Evolutionary conservation across 805 yeast species (phyloP), one percentile per base, ranked within the genome.

Genomic region (Debaryomyces tyrocola): DNA sequence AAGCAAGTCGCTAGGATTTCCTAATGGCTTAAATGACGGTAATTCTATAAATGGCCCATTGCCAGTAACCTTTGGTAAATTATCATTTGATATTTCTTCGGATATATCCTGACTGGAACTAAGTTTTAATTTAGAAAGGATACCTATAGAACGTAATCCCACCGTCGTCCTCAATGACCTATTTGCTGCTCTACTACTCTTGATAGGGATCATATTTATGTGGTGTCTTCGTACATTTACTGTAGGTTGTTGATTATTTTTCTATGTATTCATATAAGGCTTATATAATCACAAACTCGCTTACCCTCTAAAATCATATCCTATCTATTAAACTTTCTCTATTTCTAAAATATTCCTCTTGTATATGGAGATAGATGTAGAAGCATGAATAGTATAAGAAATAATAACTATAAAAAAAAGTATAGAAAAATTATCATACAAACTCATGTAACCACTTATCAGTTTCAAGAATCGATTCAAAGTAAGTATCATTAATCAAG

Each of bases 11-110:
- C 64, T 55, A 4, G 72, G 66, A 11, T 49, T 44, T 2, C 81
- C 82, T 11, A 76, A 49, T 3, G 77, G 70, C 34, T 64, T 65
- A 52, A 74, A 77, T 9, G 55, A 47, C 3, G 77, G 74, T 7
- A 75, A 62, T 47, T 73, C 78, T 20, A 67, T 64, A 52, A 75
- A 75, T 7, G 79, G 78, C 1, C 79, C 81, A 14, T 55, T 57
- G 0, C 78, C 80, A 0, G 80, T 70, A 3, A 66, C 67, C n/a
- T 53, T 56, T 1, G 78, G 74, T 24, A 54, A 42, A 18, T 41
- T 38, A 6, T 51, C 49, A 29, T 35, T 51, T 8, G 56, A 40
- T 10, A 50, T 24, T 29, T 46, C 50, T 8, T 37, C 45, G 20
- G 44, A 28, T n/a, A 45, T 40, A 44, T 44, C 41, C 10, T 39